phyloP scores from a whole-genome alignment of 202 grass and related monocot genomes.

The Zizania palustris region DNA sequence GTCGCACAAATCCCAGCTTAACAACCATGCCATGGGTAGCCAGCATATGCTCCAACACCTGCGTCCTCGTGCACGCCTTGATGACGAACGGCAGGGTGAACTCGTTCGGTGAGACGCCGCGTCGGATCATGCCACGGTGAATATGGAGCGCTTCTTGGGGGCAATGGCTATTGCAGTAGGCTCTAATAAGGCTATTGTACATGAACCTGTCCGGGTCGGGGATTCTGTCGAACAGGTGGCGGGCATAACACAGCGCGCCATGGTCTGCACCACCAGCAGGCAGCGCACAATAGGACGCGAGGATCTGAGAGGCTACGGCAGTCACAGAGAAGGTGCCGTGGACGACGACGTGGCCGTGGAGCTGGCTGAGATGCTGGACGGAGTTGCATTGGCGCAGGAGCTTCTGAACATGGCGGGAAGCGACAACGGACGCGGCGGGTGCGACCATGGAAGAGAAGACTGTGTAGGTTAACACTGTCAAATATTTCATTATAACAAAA shows the following conservation, averaged over 20 bases:
- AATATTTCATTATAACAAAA: too few relatives aligned
- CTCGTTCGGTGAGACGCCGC: conserved; percentile 47
- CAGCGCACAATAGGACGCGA: conserved; percentile 46
- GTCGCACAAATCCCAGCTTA: conserved; percentile 44
- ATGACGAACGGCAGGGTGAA: conserved; percentile 57
- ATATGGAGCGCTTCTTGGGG: conserved; percentile 42
- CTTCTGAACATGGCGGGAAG: conserved; percentile 18
- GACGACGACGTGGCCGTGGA: conserved; percentile 53
- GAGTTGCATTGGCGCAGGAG: conserved; percentile 38
- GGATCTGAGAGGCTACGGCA: conserved; percentile 22
- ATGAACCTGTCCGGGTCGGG: conserved; percentile 40
- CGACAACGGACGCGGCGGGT: neutral
- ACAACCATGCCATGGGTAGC: conserved; percentile 30
- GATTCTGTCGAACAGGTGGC: conserved; percentile 45
- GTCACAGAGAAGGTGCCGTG: neutral
- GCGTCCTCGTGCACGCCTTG: conserved; percentile 44
- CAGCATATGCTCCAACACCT: neutral
- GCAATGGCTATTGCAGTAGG: conserved; percentile 16
- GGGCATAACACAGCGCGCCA: conserved; percentile 27
- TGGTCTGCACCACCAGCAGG: neutral
- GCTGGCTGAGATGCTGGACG: conserved; percentile 48
- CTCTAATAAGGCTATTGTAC: conserved; percentile 47
- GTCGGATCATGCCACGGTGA: conserved; percentile 32
- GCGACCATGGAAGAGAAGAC: conserved; percentile 13
- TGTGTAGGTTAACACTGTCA: too few relatives aligned